Base-by-base conservation (phyloP, 805 yeast species). In the Middelhovenomyces tepae region DNA sequence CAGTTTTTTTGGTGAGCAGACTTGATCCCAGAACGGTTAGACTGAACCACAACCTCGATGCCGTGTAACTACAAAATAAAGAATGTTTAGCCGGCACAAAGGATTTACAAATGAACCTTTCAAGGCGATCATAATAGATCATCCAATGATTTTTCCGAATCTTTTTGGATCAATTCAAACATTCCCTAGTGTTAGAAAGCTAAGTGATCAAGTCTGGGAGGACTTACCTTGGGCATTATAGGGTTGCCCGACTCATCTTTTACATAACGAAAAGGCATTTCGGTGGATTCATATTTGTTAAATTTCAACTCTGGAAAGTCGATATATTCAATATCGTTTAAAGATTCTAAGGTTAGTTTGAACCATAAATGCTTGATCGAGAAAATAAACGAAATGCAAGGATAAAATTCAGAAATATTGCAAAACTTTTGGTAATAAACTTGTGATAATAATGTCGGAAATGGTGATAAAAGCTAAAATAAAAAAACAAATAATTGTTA, bases 191-290 rank as follows among this genome's bases (percentile, higher is more conserved):
- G 29, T 9, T 27, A n/a, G 8, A 7, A 10, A 22, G 14, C 35
- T 20, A 6, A 11, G 9, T 6, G 7, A 15, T 7, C 16, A 8
- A 14, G 35, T 21, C 11, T 13, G 19, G 13, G 21, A 23, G n/a
- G 7, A 42, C 51, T 27, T 29, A 50, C 55, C 37, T 71, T 70
- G 1, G 98, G 98, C 50, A 89, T 64, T 7, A 91, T 81, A 1
- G 98, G 97, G 40, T 71, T 68, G 3, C 73, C 74, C 1, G 67
- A 46, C 0, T 50, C 54, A 46, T 81, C 82, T 38, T 77, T 59
- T 11, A 89, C 79, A 49, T 89, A 89, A 52, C 98, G 69, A 62
- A 89, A 89, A 2, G 98, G 98, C 98, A 89, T 89, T 53, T 89
- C 96, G 0, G 95, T 86, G 3, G 94, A 82, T 57, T 91, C 98